These are phyloP conservation scores for Flueggea neowawraea DNA, from an alignment of 441 rosid genomes.

Conservation along the genomic window DNA sequence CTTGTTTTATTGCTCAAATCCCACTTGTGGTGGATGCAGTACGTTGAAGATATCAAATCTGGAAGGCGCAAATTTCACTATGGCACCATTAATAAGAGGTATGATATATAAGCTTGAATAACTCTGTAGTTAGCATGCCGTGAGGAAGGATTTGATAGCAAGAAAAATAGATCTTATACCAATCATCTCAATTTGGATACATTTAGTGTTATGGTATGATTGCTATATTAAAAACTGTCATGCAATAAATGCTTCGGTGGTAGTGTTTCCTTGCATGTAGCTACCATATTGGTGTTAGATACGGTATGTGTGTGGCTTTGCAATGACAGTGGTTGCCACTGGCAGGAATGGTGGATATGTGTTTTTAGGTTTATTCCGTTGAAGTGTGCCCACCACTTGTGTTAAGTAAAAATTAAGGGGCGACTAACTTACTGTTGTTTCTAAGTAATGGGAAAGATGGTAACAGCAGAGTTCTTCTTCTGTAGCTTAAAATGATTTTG, in stretches of 20 bases:
- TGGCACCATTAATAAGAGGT: slow-evolving; percentile 91
- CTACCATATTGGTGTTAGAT: not conserved
- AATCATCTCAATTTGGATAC: not conserved
- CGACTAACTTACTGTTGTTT: too few relatives aligned
- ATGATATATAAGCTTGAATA: not conserved
- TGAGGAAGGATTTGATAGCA: not conserved
- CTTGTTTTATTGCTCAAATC: slow-evolving; percentile 1
- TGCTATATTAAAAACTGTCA: not conserved
- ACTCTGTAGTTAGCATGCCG: not conserved
- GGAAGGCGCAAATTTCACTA: slow-evolving; percentile 79
- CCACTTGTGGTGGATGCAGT: slow-evolving; percentile 42
- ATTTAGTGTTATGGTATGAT: not conserved
- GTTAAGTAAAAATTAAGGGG: too few relatives aligned
- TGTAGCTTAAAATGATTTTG: too few relatives aligned
- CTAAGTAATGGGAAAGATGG: too few relatives aligned
- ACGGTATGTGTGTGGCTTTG: not conserved
- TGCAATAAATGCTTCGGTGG: not conserved
- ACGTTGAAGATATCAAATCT: slow-evolving; percentile 61
- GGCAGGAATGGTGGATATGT: too few relatives aligned
- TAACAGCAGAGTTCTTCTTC: too few relatives aligned
- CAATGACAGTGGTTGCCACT: too few relatives aligned
- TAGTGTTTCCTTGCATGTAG: not conserved
- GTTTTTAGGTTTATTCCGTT: too few relatives aligned
- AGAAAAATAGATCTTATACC: not conserved
- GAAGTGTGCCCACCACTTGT: too few relatives aligned